Conservation (phyloP, 768 basidiomycete genomes). For the Boletus reticulatus region DNA sequence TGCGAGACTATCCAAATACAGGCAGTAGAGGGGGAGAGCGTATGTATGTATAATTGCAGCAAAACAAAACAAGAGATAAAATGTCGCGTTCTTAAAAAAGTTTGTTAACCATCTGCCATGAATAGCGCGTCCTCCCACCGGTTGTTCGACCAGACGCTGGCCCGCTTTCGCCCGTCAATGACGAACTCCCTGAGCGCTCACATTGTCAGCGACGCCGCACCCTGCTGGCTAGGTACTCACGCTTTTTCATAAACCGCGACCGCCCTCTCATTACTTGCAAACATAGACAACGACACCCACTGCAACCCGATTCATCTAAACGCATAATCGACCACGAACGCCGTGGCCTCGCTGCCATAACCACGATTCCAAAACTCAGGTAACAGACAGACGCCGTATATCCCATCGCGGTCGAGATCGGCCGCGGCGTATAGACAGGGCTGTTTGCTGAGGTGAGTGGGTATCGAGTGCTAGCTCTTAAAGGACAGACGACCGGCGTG, state of each 20-base stretch:
- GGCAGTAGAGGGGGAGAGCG: constrained; percentile 24
- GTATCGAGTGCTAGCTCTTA: not conserved
- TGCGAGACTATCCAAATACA: constrained; percentile 40
- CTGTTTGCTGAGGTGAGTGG: no score
- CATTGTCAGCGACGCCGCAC: no score
- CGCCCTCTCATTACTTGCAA: constrained; percentile 36
- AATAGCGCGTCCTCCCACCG: no score
- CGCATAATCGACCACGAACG: constrained; percentile 40
- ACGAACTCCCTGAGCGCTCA: no score
- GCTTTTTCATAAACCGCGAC: constrained; percentile 44
- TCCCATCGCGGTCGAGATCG: constrained; percentile 35
- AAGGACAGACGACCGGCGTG: not conserved
- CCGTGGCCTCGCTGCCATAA: constrained; percentile 40
- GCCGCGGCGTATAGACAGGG: constrained; percentile 31
- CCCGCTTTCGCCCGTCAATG: no score
- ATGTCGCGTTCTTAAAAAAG: constrained; percentile 18
- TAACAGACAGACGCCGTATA: constrained; percentile 31
- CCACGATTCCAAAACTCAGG: constrained; percentile 38
- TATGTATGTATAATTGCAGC: constrained; percentile 34
- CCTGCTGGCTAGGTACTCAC: constrained; percentile 27
- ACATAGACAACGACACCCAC: constrained; percentile 39
- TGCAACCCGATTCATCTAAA: constrained; percentile 41
- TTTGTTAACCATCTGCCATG: constrained; percentile 54
- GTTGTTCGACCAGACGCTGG: no score
- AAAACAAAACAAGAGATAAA: constrained; percentile 30